phyloP scores from a whole-genome alignment of 768 basidiomycete genomes.

The Rhizopogon roseolus region DNA sequence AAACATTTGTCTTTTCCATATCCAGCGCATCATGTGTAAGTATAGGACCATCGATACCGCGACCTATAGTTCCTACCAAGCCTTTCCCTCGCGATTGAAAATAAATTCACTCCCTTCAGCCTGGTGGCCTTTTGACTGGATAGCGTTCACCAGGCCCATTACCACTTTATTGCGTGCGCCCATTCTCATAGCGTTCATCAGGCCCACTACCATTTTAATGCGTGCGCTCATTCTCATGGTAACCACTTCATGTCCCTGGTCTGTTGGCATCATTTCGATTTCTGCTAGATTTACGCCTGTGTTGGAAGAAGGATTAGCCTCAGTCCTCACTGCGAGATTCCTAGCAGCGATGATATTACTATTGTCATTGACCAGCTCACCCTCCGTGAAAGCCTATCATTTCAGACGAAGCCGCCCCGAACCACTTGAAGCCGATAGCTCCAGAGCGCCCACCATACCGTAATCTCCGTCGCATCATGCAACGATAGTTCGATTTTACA shows the following conservation, averaged over 20 bases:
- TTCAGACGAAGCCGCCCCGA: constrained; percentile 14
- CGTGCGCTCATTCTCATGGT: constrained; percentile 14
- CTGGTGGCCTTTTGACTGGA: constrained; percentile 11
- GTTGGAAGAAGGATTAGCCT: background rate
- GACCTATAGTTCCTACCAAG: constrained; percentile 12
- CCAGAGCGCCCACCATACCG: constrained; percentile 23
- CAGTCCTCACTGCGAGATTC: background rate
- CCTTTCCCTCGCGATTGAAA: constrained; percentile 12
- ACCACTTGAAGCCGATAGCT: constrained; percentile 18
- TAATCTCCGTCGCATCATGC: constrained; percentile 27
- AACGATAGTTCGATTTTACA: background rate
- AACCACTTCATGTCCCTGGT: background rate
- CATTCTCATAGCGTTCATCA: constrained; percentile 13
- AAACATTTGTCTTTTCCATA: constrained; percentile 9
- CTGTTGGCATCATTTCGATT: background rate
- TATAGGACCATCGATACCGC: constrained; percentile 18
- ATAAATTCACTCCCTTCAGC: constrained; percentile 7
- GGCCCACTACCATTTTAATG: constrained; percentile 1
- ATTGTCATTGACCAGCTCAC: constrained; percentile 11
- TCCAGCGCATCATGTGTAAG: constrained; percentile 3
- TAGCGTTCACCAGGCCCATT: constrained; percentile 1
- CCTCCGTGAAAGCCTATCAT: constrained; percentile 30
- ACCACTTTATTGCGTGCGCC: constrained; percentile 10
- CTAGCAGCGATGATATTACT: constrained; percentile 13
- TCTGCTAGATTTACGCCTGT: too few species aligned